Evolutionary conservation across 371 early-diverging fungal species (phyloP), one percentile per base, ranked within the genome.

Genomic region (Batkoa obscura): DNA sequence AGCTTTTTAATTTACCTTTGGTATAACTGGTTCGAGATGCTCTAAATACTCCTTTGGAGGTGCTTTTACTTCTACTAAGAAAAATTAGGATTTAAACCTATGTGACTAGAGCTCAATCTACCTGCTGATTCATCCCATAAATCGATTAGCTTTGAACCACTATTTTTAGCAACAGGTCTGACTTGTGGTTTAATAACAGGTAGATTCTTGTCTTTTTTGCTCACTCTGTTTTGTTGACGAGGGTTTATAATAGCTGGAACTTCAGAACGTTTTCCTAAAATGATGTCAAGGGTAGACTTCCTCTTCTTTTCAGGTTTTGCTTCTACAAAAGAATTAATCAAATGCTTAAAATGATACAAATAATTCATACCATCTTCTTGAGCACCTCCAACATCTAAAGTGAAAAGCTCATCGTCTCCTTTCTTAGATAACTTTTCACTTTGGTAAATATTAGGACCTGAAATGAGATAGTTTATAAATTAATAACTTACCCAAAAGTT

Each of bases 311-410:
- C 23, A 23, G 23, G 23, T 23, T 23, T 23, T 23, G 23, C 23
- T 23, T 23, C 23, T 23, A 23, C 23, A 23, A 23, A 23, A 23
- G 23, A 23, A 23, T 23, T 23, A 23, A 23, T 23, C 23, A 23
- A 23, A 23, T 23, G 23, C 23, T 23, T 23, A 33, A 37, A 35
- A 9, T n/a, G 9, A 43, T 41, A 43, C 31, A 31, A 43, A 33
- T 23, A 10, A 13, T 33, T 42, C 36, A 32, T 43, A 53, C 31
- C 63, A 72, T 81, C 70, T 62, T 76, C 67, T 8, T 58, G 65
- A 62, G 83, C 84, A 38, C 86, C 88, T 13, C 55, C 58, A 48
- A 72, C 77, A 68, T 92, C 93, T 59, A 86, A 68, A 6, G 71
- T 70, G 67, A 92, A 92, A 15, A 89, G 73, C 2, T 67, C 64